These are phyloP conservation scores for Fragaria iinumae DNA, from an alignment of 306 rosid species.

Conservation along the genomic window DNA sequence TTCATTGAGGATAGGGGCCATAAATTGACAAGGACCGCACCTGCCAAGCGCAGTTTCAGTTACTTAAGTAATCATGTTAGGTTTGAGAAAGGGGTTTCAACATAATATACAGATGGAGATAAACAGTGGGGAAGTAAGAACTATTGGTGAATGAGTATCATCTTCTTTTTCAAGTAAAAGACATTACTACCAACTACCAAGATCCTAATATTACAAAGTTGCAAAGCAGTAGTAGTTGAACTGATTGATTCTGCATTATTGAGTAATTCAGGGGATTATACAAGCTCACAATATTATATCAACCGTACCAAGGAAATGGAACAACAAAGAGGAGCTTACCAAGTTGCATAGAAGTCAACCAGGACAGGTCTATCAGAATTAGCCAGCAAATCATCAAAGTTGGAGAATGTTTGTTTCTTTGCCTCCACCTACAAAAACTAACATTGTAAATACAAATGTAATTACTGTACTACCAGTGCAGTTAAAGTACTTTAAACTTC, in stretches of 20 bases:
- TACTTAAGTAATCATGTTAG: slow-evolving; percentile 18
- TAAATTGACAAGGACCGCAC: slow-evolving; percentile 99
- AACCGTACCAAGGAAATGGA: background rate
- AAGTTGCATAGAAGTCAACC: slow-evolving; percentile 97
- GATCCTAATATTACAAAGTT: background rate
- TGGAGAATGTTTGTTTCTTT: slow-evolving; percentile 74
- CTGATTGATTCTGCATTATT: background rate
- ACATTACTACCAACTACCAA: background rate
- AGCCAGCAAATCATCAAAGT: slow-evolving; percentile 77
- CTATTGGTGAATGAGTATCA: background rate
- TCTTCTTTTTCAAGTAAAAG: background rate
- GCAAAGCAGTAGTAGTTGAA: slow-evolving; percentile 6
- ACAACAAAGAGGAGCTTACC: slow-evolving; percentile 40
- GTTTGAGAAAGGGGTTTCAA: background rate
- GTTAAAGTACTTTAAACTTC: background rate
- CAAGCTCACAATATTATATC: background rate
- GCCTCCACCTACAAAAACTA: slow-evolving; percentile 64
- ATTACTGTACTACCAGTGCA: slow-evolving; percentile 11
- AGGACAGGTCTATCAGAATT: slow-evolving; percentile 75
- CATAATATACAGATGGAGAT: background rate
- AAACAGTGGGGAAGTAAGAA: background rate
- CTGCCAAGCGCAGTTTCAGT: slow-evolving; percentile 39
- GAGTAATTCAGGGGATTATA: background rate
- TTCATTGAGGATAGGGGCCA: slow-evolving; percentile 85
- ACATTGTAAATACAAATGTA: slow-evolving; percentile 3